A percentile compares a stretch with the other conserved stretches of the same genome.
phyloP scores from a whole-genome alignment of 495 filamentous ascomycete species.

The Penicillium verhagenii region DNA sequence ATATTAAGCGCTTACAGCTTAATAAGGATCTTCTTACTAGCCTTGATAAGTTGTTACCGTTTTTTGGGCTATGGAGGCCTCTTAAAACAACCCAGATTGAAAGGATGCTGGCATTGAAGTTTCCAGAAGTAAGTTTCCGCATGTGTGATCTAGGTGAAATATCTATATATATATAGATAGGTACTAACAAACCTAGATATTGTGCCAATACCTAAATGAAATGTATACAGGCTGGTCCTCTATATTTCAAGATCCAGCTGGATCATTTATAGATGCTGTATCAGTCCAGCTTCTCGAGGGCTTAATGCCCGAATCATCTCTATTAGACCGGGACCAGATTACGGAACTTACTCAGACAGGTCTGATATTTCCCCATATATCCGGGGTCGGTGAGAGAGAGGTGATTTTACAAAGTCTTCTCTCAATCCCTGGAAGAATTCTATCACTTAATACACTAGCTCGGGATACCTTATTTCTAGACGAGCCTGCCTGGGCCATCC shows the following conservation, averaged over 20 bases:
- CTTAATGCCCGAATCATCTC: not conserved
- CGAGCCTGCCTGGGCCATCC: not conserved
- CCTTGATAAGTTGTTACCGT: constrained; percentile 13
- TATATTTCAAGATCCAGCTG: not conserved
- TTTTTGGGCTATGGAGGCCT: constrained; percentile 11
- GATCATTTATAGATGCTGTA: not conserved
- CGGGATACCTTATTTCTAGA: constrained; percentile 9
- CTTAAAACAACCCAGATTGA: constrained; percentile 7
- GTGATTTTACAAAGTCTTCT: not conserved
- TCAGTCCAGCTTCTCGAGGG: not conserved
- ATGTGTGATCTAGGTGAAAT: too few species aligned
- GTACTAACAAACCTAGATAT: too few species aligned
- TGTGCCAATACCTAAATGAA: constrained; percentile 1
- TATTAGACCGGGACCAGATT: not conserved
- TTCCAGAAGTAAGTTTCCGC: constrained; percentile 7
- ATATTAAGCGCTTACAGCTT: constrained; percentile 10
- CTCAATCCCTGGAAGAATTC: constrained; percentile 1
- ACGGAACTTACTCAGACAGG: not conserved
- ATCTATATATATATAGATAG: too few species aligned
- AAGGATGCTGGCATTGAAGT: constrained; percentile 9
- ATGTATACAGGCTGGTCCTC: constrained; percentile 7
- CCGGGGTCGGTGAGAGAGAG: not conserved
- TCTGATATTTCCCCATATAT: constrained; percentile 2
- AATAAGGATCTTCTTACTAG: not conserved
- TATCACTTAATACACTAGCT: constrained; percentile 6